A percentile compares a stretch with the other conserved stretches of the same genome.
Conservation (phyloP, 352 stramenopile species). For the Globisporangium viniferum region DNA sequence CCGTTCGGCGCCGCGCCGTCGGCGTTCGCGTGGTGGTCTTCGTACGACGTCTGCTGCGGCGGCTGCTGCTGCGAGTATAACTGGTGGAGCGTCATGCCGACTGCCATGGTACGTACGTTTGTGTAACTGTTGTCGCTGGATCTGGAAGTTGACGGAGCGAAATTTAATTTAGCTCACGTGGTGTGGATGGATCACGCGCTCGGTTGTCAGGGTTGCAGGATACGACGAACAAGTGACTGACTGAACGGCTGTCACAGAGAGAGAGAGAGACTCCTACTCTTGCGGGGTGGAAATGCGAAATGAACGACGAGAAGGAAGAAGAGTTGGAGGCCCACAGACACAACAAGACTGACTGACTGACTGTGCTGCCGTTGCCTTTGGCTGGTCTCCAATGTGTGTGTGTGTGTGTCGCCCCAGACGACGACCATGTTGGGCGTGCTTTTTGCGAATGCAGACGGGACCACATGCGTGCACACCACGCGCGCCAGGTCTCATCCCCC, state of each 20-base stretch:
- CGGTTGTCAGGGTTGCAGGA: not conserved
- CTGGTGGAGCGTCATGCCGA: slow-evolving; percentile 74
- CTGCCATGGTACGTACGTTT: slow-evolving; percentile 30
- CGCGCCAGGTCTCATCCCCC: not conserved
- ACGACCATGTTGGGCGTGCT: not conserved
- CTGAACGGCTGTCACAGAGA: not conserved
- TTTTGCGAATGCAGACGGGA: not conserved
- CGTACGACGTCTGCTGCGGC: slow-evolving; percentile 22
- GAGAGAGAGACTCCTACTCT: slow-evolving; percentile 22
- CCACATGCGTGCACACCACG: not conserved
- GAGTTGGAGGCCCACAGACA: not conserved
- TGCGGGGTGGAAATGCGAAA: slow-evolving; percentile 33
- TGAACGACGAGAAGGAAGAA: slow-evolving; percentile 20
- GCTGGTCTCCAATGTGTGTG: not conserved
- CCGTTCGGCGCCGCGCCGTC: not conserved
- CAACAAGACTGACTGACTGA: not conserved
- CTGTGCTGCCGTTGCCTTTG: not conserved
- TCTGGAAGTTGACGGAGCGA: not conserved
- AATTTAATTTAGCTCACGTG: not conserved
- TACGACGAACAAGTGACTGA: not conserved
- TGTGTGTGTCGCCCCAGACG: not conserved
- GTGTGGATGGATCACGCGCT: no score
- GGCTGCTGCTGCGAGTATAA: slow-evolving; percentile 40
- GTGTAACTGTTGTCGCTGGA: not conserved
- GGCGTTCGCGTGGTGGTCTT: slow-evolving; percentile 17